Conservation (phyloP, 1,284 basidiomycete species). For the Cutaneotrichosporon sp. region DNA sequence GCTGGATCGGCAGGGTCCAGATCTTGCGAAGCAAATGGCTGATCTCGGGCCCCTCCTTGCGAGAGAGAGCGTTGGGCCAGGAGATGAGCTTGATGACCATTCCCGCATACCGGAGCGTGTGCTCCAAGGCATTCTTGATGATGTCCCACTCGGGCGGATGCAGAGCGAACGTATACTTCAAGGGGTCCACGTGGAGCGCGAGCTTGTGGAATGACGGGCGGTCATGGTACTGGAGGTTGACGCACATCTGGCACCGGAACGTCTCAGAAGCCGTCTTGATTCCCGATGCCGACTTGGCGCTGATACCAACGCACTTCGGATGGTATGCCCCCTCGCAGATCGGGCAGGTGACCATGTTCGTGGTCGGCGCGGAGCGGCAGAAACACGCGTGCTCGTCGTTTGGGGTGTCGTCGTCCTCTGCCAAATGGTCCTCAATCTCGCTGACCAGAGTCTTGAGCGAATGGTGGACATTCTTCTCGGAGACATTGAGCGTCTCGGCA, state of each 20-base stretch:
- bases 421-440: slow-evolving; percentile 34
- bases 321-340: slow-evolving; percentile 41
- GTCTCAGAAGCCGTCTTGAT: slow-evolving; percentile 18
- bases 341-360: slow-evolving; percentile 38
- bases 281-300: slow-evolving; percentile 25
- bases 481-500: slow-evolving; percentile 23
- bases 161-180: slow-evolving; percentile 37
- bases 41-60: slow-evolving; percentile 16
- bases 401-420: slow-evolving; percentile 36
- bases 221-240: slow-evolving; percentile 31
- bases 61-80: slow-evolving; percentile 16
- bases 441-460: slow-evolving; percentile 33
- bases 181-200: slow-evolving; percentile 23
- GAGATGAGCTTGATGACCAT: slow-evolving; percentile 30
- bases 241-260: slow-evolving; percentile 47
- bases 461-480: slow-evolving; percentile 24
- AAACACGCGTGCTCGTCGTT: slow-evolving; percentile 35
- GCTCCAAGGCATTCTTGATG: slow-evolving; percentile 28
- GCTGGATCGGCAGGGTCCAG: slow-evolving; percentile 37
- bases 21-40: slow-evolving; percentile 43
- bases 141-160: slow-evolving; percentile 31
- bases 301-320: slow-evolving; percentile 40
- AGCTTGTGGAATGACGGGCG: slow-evolving; percentile 36
- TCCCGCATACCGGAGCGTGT: slow-evolving; percentile 28
- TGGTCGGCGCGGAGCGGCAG: slow-evolving; percentile 30